phyloP scores from a whole-genome alignment of 2,329 filamentous ascomycete species.

The Cladosporium oxysporum region DNA sequence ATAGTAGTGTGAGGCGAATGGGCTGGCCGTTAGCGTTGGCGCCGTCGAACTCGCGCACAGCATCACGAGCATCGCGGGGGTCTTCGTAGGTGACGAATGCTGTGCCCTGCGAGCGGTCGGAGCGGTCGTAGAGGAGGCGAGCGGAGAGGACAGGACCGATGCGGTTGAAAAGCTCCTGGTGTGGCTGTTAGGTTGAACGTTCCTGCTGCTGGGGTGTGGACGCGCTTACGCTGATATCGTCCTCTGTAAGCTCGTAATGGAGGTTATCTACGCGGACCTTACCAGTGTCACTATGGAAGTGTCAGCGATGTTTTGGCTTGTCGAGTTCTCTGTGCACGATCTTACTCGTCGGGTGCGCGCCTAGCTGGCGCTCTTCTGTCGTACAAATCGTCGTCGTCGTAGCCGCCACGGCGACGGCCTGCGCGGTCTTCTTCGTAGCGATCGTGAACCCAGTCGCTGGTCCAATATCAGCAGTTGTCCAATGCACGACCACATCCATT shows the following conservation, averaged over 20 bases:
- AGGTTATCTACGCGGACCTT: slow-evolving; percentile 86
- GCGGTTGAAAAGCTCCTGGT: slow-evolving; percentile 74
- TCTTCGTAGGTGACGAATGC: slow-evolving; percentile 80
- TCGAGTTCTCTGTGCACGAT: background rate
- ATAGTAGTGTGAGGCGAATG: slow-evolving; percentile 70
- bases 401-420: slow-evolving; percentile 19
- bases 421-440: slow-evolving; percentile 38
- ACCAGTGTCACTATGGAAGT: slow-evolving; percentile 13
- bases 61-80: slow-evolving; percentile 69
- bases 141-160: slow-evolving; percentile 73
- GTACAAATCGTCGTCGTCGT: slow-evolving; percentile 9
- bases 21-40: slow-evolving; percentile 84
- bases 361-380: slow-evolving; percentile 13
- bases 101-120: slow-evolving; percentile 81
- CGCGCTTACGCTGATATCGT: slow-evolving; percentile 70
- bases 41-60: slow-evolving; percentile 79
- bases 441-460: slow-evolving; percentile 83
- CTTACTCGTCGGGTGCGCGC: slow-evolving; percentile 18
- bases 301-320: background rate
- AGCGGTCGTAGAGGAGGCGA: slow-evolving; percentile 78
- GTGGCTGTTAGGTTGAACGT: background rate
- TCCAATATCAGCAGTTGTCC: slow-evolving; percentile 25
- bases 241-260: slow-evolving; percentile 86
- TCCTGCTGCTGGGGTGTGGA: background rate
- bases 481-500: background rate